Evolutionary conservation across 495 filamentous ascomycete genomes (phyloP).

Genomic region (Penicilliopsis zonata): DNA sequence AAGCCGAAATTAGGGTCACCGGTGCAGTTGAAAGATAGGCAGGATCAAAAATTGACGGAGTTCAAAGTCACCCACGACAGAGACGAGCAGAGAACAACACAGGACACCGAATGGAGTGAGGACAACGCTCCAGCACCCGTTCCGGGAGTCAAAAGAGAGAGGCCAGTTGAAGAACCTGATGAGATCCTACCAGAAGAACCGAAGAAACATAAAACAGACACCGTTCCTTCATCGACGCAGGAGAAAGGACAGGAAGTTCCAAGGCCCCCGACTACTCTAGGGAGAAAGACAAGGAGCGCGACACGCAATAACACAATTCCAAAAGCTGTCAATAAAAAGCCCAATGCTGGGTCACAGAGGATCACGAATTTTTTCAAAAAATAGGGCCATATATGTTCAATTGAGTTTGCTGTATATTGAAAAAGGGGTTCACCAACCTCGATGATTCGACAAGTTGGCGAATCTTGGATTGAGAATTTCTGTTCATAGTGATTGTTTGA

Average conservation of each 20-base stretch:
- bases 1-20: slow-evolving; percentile 11
- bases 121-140: slow-evolving; percentile 35
- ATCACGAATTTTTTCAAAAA: slow-evolving; percentile 82
- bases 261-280: slow-evolving; percentile 2
- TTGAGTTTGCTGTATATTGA: too few species aligned
- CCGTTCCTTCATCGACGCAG: slow-evolving; percentile 10
- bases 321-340: slow-evolving; percentile 29
- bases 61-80: slow-evolving; percentile 15
- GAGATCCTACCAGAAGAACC: slow-evolving; percentile 7
- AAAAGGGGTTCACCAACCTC: too few species aligned
- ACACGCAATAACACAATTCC: slow-evolving; percentile 34
- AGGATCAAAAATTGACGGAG: slow-evolving; percentile 11
- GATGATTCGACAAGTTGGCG: not conserved
- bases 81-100: slow-evolving; percentile 25
- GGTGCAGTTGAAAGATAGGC: slow-evolving; percentile 7
- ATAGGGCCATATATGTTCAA: slow-evolving; percentile 8
- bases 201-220: slow-evolving; percentile 17
- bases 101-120: slow-evolving; percentile 30
- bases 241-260: slow-evolving; percentile 9
- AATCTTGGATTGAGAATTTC: not conserved
- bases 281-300: slow-evolving; percentile 22
- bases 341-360: slow-evolving; percentile 53
- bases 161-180: slow-evolving; percentile 16
- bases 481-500: too few species aligned
- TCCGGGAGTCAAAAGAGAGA: slow-evolving; percentile 47